A percentile compares a stretch with the other conserved stretches of the same genome.
Conservation (phyloP, 805 yeast species). For the Schizosaccharomyces lindneri region DNA sequence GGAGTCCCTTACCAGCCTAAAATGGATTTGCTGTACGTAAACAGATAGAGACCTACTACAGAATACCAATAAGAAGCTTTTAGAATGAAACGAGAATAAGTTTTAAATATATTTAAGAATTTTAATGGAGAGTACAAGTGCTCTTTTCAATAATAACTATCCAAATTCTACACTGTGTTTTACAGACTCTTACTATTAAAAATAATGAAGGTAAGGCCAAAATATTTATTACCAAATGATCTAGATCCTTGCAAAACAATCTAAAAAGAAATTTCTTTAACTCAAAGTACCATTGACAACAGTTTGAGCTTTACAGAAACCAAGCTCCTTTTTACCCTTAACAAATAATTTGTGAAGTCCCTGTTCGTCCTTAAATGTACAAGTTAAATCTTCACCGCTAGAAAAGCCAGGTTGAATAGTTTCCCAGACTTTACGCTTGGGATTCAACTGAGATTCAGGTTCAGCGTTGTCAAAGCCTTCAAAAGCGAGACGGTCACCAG, state of each 20-base stretch:
- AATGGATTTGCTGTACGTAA: too few species aligned
- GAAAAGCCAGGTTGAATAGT: constrained; percentile 75
- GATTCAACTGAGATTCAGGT: constrained; percentile 81
- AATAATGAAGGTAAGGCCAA: too few species aligned
- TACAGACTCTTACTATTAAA: too few species aligned
- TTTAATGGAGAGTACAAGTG: too few species aligned
- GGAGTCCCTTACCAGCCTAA: too few species aligned
- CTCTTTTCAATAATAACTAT: too few species aligned
- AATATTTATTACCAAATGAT: too few species aligned
- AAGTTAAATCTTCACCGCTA: constrained; percentile 52
- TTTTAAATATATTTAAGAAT: too few species aligned
- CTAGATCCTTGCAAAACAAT: background rate
- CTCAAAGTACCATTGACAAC: background rate
- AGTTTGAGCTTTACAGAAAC: constrained; percentile 1
- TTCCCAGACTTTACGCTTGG: constrained; percentile 97
- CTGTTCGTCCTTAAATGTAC: constrained; percentile 54
- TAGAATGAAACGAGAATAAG: too few species aligned
- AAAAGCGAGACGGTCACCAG: constrained; percentile 92
- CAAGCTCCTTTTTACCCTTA: constrained; percentile 1
- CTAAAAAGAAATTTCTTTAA: background rate
- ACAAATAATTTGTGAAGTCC: constrained; percentile 23
- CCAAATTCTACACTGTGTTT: too few species aligned
- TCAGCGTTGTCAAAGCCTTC: constrained; percentile 58
- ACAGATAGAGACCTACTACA: too few species aligned
- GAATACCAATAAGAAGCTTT: too few species aligned